phyloP scores from a whole-genome alignment of 2,329 filamentous ascomycete species.

The Exophiala bonariae region DNA sequence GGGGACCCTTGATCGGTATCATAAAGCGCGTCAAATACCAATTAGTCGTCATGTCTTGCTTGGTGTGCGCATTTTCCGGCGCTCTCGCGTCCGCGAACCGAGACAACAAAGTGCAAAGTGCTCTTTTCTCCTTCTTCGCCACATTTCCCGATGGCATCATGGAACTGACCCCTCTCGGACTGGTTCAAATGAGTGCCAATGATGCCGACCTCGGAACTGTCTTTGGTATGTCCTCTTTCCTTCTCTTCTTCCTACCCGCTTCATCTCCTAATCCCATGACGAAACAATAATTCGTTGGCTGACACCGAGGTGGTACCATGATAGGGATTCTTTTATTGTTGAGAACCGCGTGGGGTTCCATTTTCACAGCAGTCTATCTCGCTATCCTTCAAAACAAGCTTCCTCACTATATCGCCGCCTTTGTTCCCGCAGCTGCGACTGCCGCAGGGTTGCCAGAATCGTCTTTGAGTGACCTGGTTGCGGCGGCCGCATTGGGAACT shows the following conservation, averaged over 20 bases:
- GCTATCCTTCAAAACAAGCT: slow-evolving; percentile 27
- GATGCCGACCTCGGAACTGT: slow-evolving; percentile 16
- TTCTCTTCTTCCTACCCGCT: not conserved
- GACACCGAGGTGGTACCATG: too few species aligned
- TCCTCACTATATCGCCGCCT: slow-evolving; percentile 21
- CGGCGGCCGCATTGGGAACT: slow-evolving; percentile 21
- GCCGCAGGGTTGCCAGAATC: slow-evolving; percentile 23
- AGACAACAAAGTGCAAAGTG: slow-evolving; percentile 2
- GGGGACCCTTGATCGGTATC: slow-evolving; percentile 30
- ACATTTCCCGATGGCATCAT: slow-evolving; percentile 11
- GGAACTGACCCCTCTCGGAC: slow-evolving; percentile 8
- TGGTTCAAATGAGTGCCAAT: slow-evolving; percentile 15
- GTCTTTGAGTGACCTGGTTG: slow-evolving; percentile 22
- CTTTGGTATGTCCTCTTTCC: slow-evolving; percentile 7
- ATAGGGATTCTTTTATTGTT: slow-evolving; percentile 12
- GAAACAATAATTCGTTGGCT: slow-evolving; percentile 1
- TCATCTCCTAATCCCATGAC: too few species aligned
- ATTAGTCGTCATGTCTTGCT: slow-evolving; percentile 16
- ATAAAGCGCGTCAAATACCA: slow-evolving; percentile 28
- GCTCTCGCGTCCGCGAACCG: not conserved
- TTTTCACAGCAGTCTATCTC: slow-evolving; percentile 7
- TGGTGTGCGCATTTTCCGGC: not conserved
- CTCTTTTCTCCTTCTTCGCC: slow-evolving; percentile 12
- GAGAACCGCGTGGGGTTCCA: slow-evolving; percentile 1
- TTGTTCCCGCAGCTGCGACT: slow-evolving; percentile 13